Percentiles rank a stretch among this genome's conserved stretches.
phyloP scores from a whole-genome alignment of 352 stramenopile genomes.

The Phytophthora kernoviae region DNA sequence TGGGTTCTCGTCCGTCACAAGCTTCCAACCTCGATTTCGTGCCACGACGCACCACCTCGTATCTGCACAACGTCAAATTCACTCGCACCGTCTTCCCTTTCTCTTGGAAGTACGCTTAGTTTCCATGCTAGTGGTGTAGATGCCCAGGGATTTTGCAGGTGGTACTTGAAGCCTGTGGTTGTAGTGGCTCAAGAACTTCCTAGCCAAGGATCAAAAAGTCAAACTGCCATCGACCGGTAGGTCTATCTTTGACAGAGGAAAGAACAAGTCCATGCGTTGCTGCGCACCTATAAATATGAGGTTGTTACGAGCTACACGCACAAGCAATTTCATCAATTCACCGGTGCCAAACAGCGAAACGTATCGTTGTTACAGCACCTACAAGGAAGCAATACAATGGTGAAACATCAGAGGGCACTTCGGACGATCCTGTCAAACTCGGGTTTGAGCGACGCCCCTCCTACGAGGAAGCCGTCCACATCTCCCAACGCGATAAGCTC shows the following conservation, averaged over 20 bases:
- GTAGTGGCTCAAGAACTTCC: not conserved
- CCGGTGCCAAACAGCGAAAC: not conserved
- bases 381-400: conserved; percentile 7
- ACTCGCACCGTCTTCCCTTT: conserved; percentile 63
- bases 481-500: conserved; percentile 88
- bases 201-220: not conserved
- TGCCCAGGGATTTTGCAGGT: not conserved
- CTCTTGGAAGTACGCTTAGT: conserved; percentile 24
- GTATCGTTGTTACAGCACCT: conserved; percentile 13
- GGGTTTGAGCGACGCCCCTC: conserved; percentile 92
- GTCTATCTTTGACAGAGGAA: not conserved
- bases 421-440: conserved; percentile 91
- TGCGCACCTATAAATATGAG: not conserved
- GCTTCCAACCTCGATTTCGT: conserved; percentile 73
- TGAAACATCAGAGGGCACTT: conserved; percentile 36
- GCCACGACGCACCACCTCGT: conserved; percentile 86
- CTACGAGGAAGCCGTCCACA: conserved; percentile 94
- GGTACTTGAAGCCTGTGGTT: no score
- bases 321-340: no score
- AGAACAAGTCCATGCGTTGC: not conserved
- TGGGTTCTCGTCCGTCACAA: conserved; percentile 78
- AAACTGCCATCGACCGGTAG: not conserved
- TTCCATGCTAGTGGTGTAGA: conserved; percentile 15
- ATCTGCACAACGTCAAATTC: conserved; percentile 78
- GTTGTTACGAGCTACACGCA: not conserved